phyloP scores from a whole-genome alignment of 2,329 filamentous ascomycete species.

The Davidsoniella virescens region DNA sequence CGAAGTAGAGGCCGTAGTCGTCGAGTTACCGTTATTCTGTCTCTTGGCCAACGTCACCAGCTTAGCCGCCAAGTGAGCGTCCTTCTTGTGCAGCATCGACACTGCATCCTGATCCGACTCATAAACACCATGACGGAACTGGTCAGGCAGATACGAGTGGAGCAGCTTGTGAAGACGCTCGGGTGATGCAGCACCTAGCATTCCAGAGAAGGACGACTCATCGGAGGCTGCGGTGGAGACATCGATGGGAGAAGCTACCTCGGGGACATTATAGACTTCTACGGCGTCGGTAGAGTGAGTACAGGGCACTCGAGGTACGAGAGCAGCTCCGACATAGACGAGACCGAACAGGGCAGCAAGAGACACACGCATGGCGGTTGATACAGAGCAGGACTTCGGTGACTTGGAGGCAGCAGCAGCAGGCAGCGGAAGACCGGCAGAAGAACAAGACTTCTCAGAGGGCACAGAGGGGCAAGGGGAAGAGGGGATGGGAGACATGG shows the following conservation, averaged over 20 bases:
- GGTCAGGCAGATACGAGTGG: constrained; percentile 43
- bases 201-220: constrained; percentile 9
- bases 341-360: constrained; percentile 8
- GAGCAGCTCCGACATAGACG: constrained; percentile 3
- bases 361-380: constrained; percentile 8
- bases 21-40: constrained; percentile 25
- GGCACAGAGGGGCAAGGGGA: background rate
- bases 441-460: constrained; percentile 8
- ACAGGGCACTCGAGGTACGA: constrained; percentile 3
- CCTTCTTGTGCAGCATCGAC: constrained; percentile 43
- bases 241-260: background rate
- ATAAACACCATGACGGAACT: constrained; percentile 54
- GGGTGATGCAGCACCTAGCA: constrained; percentile 39
- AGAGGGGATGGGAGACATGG: background rate
- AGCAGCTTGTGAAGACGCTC: constrained; percentile 50
- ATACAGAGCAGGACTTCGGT: constrained; percentile 3
- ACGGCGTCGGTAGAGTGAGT: background rate
- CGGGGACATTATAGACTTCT: background rate
- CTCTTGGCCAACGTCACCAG: constrained; percentile 50
- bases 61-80: constrained; percentile 44
- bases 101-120: constrained; percentile 46
- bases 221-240: background rate
- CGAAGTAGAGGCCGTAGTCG: constrained; percentile 12
- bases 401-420: background rate
- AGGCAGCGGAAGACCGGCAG: constrained; percentile 6